phyloP scores from a whole-genome alignment of 495 filamentous ascomycete species.

The Xylaria castorea region DNA sequence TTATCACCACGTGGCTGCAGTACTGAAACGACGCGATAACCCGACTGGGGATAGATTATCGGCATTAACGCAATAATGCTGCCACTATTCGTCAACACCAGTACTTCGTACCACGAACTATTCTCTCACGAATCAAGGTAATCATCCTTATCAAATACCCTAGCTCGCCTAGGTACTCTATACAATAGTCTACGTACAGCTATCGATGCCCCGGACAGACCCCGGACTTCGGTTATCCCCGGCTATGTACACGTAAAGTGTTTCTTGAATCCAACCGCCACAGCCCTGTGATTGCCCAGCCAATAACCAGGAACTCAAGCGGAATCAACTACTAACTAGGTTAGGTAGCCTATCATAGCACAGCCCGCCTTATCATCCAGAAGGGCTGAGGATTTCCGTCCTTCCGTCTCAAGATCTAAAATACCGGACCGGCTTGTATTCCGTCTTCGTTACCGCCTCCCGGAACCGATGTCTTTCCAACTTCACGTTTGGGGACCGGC shows the following conservation, averaged over 20 bases:
- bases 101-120: not conserved
- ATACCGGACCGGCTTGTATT: not conserved
- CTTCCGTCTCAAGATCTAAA: not conserved
- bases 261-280: not conserved
- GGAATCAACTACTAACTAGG: not conserved
- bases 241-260: not conserved
- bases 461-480: constrained; percentile 65
- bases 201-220: not conserved
- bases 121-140: not conserved
- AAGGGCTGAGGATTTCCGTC: not conserved
- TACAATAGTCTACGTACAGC: not conserved
- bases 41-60: constrained; percentile 37
- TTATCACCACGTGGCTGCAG: constrained; percentile 42
- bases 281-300: constrained; percentile 6
- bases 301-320: not conserved
- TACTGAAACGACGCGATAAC: constrained; percentile 37
- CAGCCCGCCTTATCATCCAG: constrained; percentile 1
- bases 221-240: constrained; percentile 16
- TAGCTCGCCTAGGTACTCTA: too few species aligned
- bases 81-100: not conserved
- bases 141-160: not conserved
- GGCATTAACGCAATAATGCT: constrained; percentile 1
- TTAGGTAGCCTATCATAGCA: constrained; percentile 13
- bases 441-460: constrained; percentile 11
- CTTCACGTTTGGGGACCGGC: constrained; percentile 93